Base-by-base conservation (phyloP, 2,329 filamentous ascomycete species). In the Kalmusia sp. region DNA sequence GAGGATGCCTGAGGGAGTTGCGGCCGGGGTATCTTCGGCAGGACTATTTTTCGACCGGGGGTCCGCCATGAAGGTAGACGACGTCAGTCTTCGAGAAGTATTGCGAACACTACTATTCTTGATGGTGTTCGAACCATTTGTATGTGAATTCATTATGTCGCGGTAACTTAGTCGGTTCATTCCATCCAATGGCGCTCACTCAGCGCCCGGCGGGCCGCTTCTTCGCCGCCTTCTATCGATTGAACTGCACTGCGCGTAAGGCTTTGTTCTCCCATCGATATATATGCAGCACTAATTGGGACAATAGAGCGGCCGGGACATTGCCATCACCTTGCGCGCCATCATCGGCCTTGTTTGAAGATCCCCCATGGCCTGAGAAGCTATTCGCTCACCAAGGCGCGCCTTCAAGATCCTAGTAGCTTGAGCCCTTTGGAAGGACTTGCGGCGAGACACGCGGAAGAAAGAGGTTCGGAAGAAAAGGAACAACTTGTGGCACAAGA, bases 141-240 rank as follows among this genome's bases (percentile, higher is more conserved):
- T 9, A n/a, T 37, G 12, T 17, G 4, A 14, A n/a, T n/a, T 3
- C 33, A 37, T 15, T 37, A 47, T 47, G 22, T 14, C 21, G 22
- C 21, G 14, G 44, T 47, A 12, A 27, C 14, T 31, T n/a, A 31
- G 11, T 6, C 17, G 9, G n/a, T 24, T 4, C 17, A 6, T 7
- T 21, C 34, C 34, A 7, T n/a, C 17, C 44, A 48, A 60, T 62
- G 57, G 51, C 49, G 38, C 50, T 44, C 31, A 15, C 34, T 7
- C 54, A 41, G 53, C 62, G 53, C 22, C 34, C 51, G 14, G 51
- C 63, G 14, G 52, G 56, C 34, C 74, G 72, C 61, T 80, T 80
- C 66, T 79, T 77, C 62, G 65, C 68, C 11, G 70, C 71, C 46
- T 80, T 80, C 59, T 79, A 78, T 63, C 68, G 66, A 61, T 80